phyloP scores from a whole-genome alignment of 805 yeast species.

The Pichia pseudocactophila region DNA sequence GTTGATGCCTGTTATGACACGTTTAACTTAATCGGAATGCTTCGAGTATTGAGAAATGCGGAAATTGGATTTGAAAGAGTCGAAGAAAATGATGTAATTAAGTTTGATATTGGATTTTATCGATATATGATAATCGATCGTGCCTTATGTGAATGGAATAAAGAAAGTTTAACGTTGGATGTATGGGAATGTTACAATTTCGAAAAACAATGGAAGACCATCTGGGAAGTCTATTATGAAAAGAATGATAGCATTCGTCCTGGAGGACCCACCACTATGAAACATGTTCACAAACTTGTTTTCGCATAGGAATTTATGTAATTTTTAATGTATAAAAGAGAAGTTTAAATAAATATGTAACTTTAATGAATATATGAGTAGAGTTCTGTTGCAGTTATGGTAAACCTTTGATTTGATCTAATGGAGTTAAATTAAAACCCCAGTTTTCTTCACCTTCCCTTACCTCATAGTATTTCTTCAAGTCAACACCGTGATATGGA shows the following conservation, averaged over 20 bases:
- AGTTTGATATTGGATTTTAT: slow-evolving; percentile 1
- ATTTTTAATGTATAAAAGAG: not conserved
- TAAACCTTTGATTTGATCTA: slow-evolving; percentile 36
- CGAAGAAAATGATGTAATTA: not conserved
- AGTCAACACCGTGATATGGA: slow-evolving; percentile 73
- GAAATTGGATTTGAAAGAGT: slow-evolving; percentile 6
- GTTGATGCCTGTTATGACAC: not conserved
- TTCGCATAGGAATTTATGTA: not conserved
- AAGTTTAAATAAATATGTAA: not conserved
- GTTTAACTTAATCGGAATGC: slow-evolving; percentile 2
- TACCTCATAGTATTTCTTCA: slow-evolving; percentile 47
- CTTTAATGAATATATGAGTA: slow-evolving; percentile 3
- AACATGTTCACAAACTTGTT: not conserved
- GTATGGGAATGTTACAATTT: slow-evolving; percentile 5
- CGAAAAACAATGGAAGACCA: slow-evolving; percentile 5
- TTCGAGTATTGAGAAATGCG: slow-evolving; percentile 3
- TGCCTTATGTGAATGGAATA: slow-evolving; percentile 6
- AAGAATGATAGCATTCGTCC: slow-evolving; percentile 1
- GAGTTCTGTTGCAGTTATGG: slow-evolving; percentile 2
- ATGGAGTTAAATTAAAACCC: slow-evolving; percentile 44
- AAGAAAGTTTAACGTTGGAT: not conserved
- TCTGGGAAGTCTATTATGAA: slow-evolving; percentile 9
- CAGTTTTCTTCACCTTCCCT: slow-evolving; percentile 53
- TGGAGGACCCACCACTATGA: slow-evolving; percentile 3
- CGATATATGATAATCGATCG: slow-evolving; percentile 3